Base-by-base conservation (phyloP, 2,329 filamentous ascomycete genomes). In the Alternaria arbusti region DNA sequence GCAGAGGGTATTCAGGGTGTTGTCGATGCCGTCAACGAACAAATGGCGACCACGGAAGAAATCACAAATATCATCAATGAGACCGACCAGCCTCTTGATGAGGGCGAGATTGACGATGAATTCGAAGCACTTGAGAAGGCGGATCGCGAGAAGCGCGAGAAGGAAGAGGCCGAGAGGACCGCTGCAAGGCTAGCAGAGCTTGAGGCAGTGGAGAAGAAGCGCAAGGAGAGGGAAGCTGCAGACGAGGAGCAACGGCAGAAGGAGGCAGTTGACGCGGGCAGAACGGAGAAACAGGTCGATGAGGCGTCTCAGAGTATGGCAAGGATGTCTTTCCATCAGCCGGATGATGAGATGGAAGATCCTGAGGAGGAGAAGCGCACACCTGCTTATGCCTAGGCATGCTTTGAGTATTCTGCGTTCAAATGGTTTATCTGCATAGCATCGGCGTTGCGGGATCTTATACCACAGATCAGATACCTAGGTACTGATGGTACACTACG, bases 41-140 rank as follows among this genome's bases (percentile, higher is more conserved):
- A 96, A 81, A 96, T 96, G 88, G 86, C 83, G 55, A 89, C 66
- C 7, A 74, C 73, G 4, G 94, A 97, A 75, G 95, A 98, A 81
- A 87, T 98, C 22, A 88, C 89, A 26, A 88, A 86, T 59, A 90
- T 95, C 44, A 86, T 98, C 66, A 89, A 89, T 56, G 93, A 96
- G 68, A 71, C 74, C 5, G 72, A 72, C 13, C 59, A 72, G 50
- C 67, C 69, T 6, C 74, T 97, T 30, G 93, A 97, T 77, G 94
- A 97, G 74, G 86, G 76, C 20, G 94, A 96, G 78, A 88, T 98
- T 59, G 94, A 97, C 70, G 91, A 95, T 64, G 95, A 97, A 82
- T 85, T 98, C 50, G 91, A 91, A 69, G 89, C 86, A 4, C 83
- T 99, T 82, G 89, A 94, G 80, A 83, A 77, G 32, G 78, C 69